These are phyloP conservation scores for Pelargonium myrrhifolium DNA, from an alignment of 441 rosid species.

Conservation along the genomic window DNA sequence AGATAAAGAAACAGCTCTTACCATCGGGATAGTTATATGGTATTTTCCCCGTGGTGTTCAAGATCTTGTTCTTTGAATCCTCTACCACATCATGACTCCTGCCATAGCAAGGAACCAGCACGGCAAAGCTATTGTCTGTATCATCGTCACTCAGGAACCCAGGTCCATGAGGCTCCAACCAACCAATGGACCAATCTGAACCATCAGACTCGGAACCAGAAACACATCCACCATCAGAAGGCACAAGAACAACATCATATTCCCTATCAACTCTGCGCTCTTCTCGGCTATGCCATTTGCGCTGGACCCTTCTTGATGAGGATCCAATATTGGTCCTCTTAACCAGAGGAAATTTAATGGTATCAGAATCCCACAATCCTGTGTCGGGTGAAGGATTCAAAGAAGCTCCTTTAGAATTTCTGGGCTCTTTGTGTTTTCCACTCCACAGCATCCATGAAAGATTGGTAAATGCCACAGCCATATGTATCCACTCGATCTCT, in stretches of 20 bases:
- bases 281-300: slow-evolving; percentile 65
- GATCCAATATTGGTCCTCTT: slow-evolving; percentile 32
- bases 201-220: slow-evolving; percentile 72
- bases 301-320: slow-evolving; percentile 46
- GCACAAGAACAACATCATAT: slow-evolving; percentile 63
- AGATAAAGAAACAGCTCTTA: slow-evolving; percentile 24
- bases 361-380: slow-evolving; percentile 45
- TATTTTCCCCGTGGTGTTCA: slow-evolving; percentile 38
- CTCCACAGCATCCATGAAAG: slow-evolving; percentile 64
- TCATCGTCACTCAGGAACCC: slow-evolving; percentile 57
- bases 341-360: slow-evolving; percentile 48
- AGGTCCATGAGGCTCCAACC: slow-evolving; percentile 78
- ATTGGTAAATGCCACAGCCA: slow-evolving; percentile 55
- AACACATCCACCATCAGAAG: slow-evolving; percentile 70
- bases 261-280: slow-evolving; percentile 63
- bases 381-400: slow-evolving; percentile 35
- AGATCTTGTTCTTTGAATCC: slow-evolving; percentile 27
- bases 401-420: slow-evolving; percentile 35
- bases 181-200: slow-evolving; percentile 70
- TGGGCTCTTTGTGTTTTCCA: slow-evolving; percentile 49
- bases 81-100: slow-evolving; percentile 27
- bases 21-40: slow-evolving; percentile 39
- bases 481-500: slow-evolving; percentile 15
- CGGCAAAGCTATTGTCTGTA: slow-evolving; percentile 53
- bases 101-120: slow-evolving; percentile 64